A percentile compares a stretch with the other conserved stretches of the same genome.
Evolutionary conservation across 345 rosid genomes (phyloP).

Genomic region (Eucalyptus marginata): DNA sequence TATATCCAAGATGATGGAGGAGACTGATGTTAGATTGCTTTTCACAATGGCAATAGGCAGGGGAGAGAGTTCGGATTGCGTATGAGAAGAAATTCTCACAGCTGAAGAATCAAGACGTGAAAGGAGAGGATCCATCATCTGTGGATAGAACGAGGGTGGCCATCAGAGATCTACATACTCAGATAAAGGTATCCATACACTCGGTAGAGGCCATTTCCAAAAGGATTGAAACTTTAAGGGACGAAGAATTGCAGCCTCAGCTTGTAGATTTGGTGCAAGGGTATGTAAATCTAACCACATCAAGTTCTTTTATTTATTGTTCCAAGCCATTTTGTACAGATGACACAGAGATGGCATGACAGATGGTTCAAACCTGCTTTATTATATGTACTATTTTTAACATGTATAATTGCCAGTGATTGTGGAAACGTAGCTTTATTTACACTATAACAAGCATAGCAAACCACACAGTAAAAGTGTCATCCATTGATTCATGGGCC

Average conservation of each 20-base stretch:
- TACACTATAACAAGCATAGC: background rate
- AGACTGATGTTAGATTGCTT: background rate
- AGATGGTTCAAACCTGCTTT: background rate
- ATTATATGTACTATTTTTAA: background rate
- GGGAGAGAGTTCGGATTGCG: conserved; percentile 61
- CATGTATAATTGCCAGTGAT: background rate
- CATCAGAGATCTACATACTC: conserved; percentile 73
- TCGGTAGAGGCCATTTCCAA: conserved; percentile 77
- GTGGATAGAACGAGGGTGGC: conserved; percentile 67
- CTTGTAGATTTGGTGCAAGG: conserved; percentile 77
- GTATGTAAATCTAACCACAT: conserved; percentile 16
- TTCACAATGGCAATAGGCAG: conserved; percentile 35
- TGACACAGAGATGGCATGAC: background rate
- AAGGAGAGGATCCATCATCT: conserved; percentile 50
- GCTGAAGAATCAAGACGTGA: conserved; percentile 68
- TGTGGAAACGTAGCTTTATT: background rate
- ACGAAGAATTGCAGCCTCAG: conserved; percentile 93
- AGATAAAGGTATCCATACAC: conserved; percentile 70
- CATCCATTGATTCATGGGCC: background rate
- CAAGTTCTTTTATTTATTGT: background rate
- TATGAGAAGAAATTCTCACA: conserved; percentile 69
- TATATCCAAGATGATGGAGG: background rate
- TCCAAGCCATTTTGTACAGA: background rate
- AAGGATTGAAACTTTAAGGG: conserved; percentile 79
- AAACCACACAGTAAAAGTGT: background rate